Evolutionary conservation across 2,329 filamentous ascomycete species (phyloP).

Genomic region (Chaetomium sp.): DNA sequence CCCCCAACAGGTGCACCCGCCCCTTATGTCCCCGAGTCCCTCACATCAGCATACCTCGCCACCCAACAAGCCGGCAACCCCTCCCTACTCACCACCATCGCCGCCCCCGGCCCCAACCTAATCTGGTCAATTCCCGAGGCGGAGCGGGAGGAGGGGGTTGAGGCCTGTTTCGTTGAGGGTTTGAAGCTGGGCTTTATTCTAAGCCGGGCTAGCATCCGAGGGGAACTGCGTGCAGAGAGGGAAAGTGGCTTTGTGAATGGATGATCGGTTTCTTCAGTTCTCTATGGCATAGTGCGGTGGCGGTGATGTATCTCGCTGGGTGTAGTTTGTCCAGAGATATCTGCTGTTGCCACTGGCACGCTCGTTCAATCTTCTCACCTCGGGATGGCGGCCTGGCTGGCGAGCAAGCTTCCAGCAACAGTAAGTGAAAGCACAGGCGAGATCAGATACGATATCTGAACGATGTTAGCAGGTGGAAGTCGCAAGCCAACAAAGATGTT

Average conservation of each 20-base stretch:
- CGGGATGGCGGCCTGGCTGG: slow-evolving; percentile 27
- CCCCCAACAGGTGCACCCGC: slow-evolving; percentile 27
- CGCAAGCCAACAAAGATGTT: neutral
- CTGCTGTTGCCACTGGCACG: too few species aligned
- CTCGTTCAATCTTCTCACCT: slow-evolving; percentile 24
- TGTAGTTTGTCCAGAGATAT: too few species aligned
- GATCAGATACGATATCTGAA: slow-evolving; percentile 34
- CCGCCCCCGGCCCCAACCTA: slow-evolving; percentile 20
- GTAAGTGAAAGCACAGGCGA: slow-evolving; percentile 32
- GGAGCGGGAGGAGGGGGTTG: slow-evolving; percentile 18
- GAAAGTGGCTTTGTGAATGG: too few species aligned
- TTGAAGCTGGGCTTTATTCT: neutral
- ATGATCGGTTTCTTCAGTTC: too few species aligned
- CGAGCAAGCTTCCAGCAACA: slow-evolving; percentile 31
- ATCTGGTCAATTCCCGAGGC: slow-evolving; percentile 33
- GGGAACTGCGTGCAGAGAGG: too few species aligned
- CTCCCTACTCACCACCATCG: slow-evolving; percentile 13
- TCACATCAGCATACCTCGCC: slow-evolving; percentile 23
- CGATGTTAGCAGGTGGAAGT: neutral
- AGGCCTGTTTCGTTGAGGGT: neutral
- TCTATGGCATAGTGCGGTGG: too few species aligned
- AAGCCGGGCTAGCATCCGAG: too few species aligned
- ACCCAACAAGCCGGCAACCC: slow-evolving; percentile 28
- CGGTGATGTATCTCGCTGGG: too few species aligned
- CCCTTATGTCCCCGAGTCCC: slow-evolving; percentile 25